These are phyloP conservation scores for Yarrowia keelungensis DNA, from an alignment of 805 yeast genomes.

Conservation along the genomic window DNA sequence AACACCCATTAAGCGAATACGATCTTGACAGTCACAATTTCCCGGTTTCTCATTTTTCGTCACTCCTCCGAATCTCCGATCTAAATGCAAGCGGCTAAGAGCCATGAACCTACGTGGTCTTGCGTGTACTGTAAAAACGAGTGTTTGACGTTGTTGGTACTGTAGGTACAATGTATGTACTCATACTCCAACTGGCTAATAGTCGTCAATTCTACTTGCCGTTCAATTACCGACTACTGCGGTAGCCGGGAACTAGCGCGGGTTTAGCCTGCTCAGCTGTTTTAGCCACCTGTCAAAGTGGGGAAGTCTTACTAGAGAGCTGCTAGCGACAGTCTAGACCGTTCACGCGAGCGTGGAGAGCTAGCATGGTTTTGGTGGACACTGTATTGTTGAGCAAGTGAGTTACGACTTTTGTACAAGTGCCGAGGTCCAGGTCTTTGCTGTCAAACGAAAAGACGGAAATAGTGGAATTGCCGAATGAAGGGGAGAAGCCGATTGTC, in stretches of 20 bases:
- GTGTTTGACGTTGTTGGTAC: not conserved
- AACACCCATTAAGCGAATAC: too few relatives aligned
- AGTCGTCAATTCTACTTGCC: too few relatives aligned
- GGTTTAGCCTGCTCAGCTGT: not conserved
- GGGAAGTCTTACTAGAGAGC: not conserved
- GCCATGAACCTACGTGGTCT: too few relatives aligned
- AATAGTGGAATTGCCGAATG: too few relatives aligned
- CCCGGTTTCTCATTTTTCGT: too few relatives aligned
- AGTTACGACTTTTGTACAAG: not conserved
- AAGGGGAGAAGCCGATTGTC: too few relatives aligned
- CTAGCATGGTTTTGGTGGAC: not conserved
- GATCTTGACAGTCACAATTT: too few relatives aligned
- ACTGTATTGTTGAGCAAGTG: not conserved
- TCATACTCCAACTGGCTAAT: too few relatives aligned
- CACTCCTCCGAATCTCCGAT: not conserved
- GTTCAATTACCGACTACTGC: too few relatives aligned
- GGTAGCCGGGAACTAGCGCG: not conserved
- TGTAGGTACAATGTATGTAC: too few relatives aligned
- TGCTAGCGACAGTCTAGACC: not conserved
- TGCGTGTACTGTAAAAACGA: too few relatives aligned
- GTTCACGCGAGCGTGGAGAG: not conserved
- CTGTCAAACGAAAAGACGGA: too few relatives aligned
- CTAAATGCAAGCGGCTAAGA: not conserved
- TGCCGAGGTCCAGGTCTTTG: not conserved
- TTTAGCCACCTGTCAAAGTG: slow-evolving; percentile 4